Percentiles rank a stretch among this genome's conserved stretches.
phyloP scores from a whole-genome alignment of 768 basidiomycete species.

The Calocera cornea region DNA sequence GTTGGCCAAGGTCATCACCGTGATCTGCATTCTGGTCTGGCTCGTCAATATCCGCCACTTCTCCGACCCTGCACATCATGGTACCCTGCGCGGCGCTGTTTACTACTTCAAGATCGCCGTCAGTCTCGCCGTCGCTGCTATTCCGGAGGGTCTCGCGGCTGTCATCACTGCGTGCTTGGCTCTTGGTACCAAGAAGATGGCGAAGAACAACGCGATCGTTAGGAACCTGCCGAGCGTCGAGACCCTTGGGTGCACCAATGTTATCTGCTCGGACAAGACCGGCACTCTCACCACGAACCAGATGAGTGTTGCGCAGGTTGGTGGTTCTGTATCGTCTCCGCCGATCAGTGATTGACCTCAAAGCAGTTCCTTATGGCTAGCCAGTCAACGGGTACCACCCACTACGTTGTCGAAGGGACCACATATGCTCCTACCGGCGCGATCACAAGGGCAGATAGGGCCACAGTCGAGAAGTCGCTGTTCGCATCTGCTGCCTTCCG shows the following conservation, averaged over 20 bases:
- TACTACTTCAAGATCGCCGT: conserved; percentile 99
- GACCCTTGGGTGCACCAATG: conserved; percentile 93
- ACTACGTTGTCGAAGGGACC: conserved; percentile 78
- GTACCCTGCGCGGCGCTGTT: conserved; percentile 80
- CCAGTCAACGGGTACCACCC: conserved; percentile 33
- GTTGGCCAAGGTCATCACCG: conserved; percentile 93
- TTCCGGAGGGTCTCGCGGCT: conserved; percentile 95
- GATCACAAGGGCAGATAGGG: conserved; percentile 53
- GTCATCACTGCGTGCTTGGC: conserved; percentile 96
- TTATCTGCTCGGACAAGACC: conserved; percentile 98
- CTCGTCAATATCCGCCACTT: conserved; percentile 94
- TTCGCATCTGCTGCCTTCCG: conserved; percentile 23
- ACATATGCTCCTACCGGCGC: conserved; percentile 80
- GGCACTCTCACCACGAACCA: conserved; percentile 93
- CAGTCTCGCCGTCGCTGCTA: conserved; percentile 95
- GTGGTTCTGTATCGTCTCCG: conserved; percentile 36
- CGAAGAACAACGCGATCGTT: conserved; percentile 96
- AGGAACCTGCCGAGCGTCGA: conserved; percentile 92
- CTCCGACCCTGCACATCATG: conserved; percentile 86
- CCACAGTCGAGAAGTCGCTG: conserved; percentile 49
- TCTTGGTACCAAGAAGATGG: conserved; percentile 97
- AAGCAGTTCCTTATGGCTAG: conserved; percentile 67
- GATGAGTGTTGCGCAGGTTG: conserved; percentile 68
- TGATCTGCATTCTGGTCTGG: conserved; percentile 97
- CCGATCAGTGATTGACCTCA: background rate